Base-by-base conservation (phyloP, 805 yeast genomes). In the Wilhelminamyces savonicus region DNA sequence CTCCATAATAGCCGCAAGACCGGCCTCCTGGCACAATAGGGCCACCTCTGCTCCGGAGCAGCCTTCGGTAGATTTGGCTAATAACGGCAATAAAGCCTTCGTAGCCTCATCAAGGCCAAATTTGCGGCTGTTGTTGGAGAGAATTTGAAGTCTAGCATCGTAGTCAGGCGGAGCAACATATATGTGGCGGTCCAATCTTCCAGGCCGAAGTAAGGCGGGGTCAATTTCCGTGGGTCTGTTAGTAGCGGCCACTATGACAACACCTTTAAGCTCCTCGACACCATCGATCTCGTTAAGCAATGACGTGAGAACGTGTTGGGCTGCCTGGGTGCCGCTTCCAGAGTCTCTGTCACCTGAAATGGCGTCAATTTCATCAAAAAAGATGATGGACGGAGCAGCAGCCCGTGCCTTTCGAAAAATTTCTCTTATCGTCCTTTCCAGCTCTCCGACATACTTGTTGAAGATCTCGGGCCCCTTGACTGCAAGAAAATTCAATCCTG, bases 21-120 rank as follows among this genome's bases (percentile, higher is more conserved):
- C 98, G 0, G 97, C 96, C 54, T 90, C 97, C 53, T 88, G 97
- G 45, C 96, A 85, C 13, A 90, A 54, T 13, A 87, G 66, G 0
- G 88, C 94, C 22, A 92, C 84, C 54, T 92, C 98, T 0, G 97
- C 96, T 21, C 99, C 99, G 0, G 97, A 87, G 48, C 94, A 87
- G 1, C 98, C 97, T 0, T 82, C 90, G 0, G 96, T 83, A 5
- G 59, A 46, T 2, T 44, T 54, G 0, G 94, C 87, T 8, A 85
- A 56, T 7, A 52, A 57, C 1, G 61, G 60, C 15, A 84, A 52
- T n/a, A n/a, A n/a, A 15, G 27, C 33, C 2, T 9, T 15, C 23
- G 36, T 27, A 14, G 71, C 32, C 9, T 56, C 40, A 1, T 38
- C 62, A 11, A 82, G 44, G 7, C 73, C 54, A 71, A 92, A 90